Evolutionary conservation across 2,329 filamentous ascomycete species (phyloP), one percentile per base, ranked within the genome.

Genomic region (Aureobasidium uvarum): DNA sequence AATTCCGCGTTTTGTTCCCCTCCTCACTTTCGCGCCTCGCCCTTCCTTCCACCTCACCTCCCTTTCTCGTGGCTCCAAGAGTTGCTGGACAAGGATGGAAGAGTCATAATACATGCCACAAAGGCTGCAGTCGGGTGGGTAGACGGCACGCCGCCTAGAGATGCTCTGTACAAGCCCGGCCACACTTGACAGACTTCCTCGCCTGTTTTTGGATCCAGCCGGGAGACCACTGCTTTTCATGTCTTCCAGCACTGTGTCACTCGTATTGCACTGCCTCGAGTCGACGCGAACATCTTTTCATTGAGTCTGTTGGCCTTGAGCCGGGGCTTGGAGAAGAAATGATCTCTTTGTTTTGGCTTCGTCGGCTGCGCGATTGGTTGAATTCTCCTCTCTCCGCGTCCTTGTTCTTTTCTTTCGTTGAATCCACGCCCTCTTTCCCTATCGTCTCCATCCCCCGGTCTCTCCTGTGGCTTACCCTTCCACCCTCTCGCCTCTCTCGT

Each of bases 181-280:
- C 39, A 33, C 25, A 23, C 54, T 31, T 41, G 38, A n/a, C 18
- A 58, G 54, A 45, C 54, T 31, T 38, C 18, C 54, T 39, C 36
- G 20, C 23, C 31, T 36, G 20, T 58, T 58, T 45, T 58, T 58
- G 54, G 39, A 33, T 45, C 38, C 18, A 2, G 38, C 38, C 18
- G 54, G 25, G 18, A 20, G 54, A 33, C 39, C 38, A 33, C 38
- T 58, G 54, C 38, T 28, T 20, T 18, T n/a, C 13, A 13, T 36
- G 33, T 54, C 50, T 38, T 13, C 50, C 38, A 28, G 31, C 86
- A 90, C 85, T 78, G 88, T 90, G 87, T 90, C 86, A 85, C 83
- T 81, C 83, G 86, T 86, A 85, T 88, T 84, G 86, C 88, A 90
- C 88, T 90, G 84, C 81, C 83, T 85, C 86, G 81, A 85, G 85